Base-by-base conservation (phyloP, 768 basidiomycete species). In the Cystofilobasidium macerans region DNA sequence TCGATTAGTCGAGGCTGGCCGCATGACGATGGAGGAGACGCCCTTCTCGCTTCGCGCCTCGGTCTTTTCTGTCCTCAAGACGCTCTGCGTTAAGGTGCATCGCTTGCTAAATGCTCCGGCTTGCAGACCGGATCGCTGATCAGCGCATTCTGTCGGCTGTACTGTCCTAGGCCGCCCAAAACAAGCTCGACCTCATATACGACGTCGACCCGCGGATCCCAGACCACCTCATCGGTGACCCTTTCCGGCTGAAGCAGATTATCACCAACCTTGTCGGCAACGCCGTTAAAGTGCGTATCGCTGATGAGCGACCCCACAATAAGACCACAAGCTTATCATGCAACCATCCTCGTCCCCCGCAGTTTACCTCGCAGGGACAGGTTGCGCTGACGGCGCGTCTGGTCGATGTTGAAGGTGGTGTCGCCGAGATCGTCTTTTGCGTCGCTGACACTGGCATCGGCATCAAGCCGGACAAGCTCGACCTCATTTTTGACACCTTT, bases 11-110 rank as follows among this genome's bases (percentile, higher is more conserved):
- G 95, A 99, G 77, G 95, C 94, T 45, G 95, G 95, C 53, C 87
- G 94, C 16, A 99, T 99, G 95, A 98, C 92, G 2, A 95, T 99
- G 88, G 95, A 99, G 78, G 86, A 89, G 33, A 94, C 97, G n/a
- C 87, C 93, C 2, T 99, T 94, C 78, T 97, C 93, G 13, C 82
- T 97, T 33, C 87, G 95, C n/a, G 86, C 91, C 71, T 94, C 90
- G 3, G 90, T 97, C 47, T 98, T 97, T 72, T 90, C 91, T 33
- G 95, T 98, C 68, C 83, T 98, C 73, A 99, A 99, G 79, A 98
- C 94, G 0, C 83, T 99, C 65, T 93, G 97, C 72, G 92, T 97
- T 59, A 92, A 93, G 54, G 45, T 47, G 22, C n/a, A 16, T 16
- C 45, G 9, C 16, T 40, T 40, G 9, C 8, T 40, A 16, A 12